phyloP scores from a whole-genome alignment of 805 yeast genomes.

The Barnettozyma pratensis region DNA sequence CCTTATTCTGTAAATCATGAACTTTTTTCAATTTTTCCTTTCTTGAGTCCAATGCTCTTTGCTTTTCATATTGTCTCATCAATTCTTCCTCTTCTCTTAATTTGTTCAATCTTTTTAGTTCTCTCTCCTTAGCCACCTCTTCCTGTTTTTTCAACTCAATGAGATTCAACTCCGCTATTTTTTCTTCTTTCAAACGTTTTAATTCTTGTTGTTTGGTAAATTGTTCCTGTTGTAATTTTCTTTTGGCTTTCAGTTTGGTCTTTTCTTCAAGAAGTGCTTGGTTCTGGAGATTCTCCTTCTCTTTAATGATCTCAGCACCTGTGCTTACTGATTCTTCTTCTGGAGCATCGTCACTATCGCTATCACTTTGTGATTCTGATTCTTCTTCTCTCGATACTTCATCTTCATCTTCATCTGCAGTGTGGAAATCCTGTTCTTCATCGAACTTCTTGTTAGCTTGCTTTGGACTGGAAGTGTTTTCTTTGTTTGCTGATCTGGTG shows the following conservation, averaged over 20 bases:
- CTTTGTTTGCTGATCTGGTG: not conserved
- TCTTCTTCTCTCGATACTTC: constrained; percentile 9
- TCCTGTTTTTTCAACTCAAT: constrained; percentile 17
- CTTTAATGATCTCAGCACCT: constrained; percentile 17
- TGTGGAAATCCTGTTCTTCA: constrained; percentile 17
- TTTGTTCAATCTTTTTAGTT: constrained; percentile 11
- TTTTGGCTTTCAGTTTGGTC: constrained; percentile 24
- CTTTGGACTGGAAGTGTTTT: not conserved
- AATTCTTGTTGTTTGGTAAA: constrained; percentile 21
- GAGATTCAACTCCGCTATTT: constrained; percentile 17
- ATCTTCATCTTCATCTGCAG: constrained; percentile 21
- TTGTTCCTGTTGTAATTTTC: constrained; percentile 22
- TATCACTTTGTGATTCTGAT: constrained; percentile 18
- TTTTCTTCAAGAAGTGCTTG: constrained; percentile 24
- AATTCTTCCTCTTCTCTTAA: constrained; percentile 17
- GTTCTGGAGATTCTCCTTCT: constrained; percentile 23
- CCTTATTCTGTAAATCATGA: constrained; percentile 10
- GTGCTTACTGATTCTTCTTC: constrained; percentile 38
- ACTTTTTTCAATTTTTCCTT: constrained; percentile 9
- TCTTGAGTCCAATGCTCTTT: constrained; percentile 13
- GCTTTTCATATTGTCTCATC: constrained; percentile 12
- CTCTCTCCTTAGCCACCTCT: constrained; percentile 12
- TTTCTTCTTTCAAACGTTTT: constrained; percentile 17
- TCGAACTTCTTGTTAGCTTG: constrained; percentile 14
- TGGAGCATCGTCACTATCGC: constrained; percentile 42